Evolutionary conservation across 1,139 yeast species (phyloP), one percentile per base, ranked within the genome.

Genomic region (Hemisphaericaspora lyxosophila): DNA sequence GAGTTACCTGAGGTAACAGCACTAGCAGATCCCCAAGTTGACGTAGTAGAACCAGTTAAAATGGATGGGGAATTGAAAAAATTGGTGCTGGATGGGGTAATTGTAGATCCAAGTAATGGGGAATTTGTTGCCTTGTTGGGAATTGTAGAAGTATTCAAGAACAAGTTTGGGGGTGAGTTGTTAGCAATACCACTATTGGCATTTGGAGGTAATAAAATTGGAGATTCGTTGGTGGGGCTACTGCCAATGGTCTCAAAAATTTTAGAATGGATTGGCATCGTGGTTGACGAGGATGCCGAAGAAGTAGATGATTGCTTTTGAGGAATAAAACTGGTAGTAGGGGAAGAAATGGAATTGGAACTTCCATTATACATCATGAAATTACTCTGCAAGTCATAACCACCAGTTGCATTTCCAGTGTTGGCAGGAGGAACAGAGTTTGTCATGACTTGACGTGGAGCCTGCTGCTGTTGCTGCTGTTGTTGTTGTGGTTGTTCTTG

Each of bases 341-440:
- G 57, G 7, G 64, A 57, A 23, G 52, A 41, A 31, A 55, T 47
- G 5, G 64, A 54, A 22, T 51, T 49, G 5, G 48, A 43, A 36
- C 62, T 56, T 33, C 47, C 53, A 39, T 54, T 56, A 36, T 50
- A 49, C 44, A 48, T 26, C 43, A 52, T 36, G 35, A 52, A 57
- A 33, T 40, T 42, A 23, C 36, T 37, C 24, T 37, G 43, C 24
- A 44, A 38, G 30, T 47, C 49, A 36, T 34, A 4, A 5, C 36
- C 31, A 18, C 34, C 37, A 14, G 35, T 34, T 2, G 33, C 35
- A 27, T 34, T 34, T 26, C 36, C 34, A 17, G 20, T 18, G 5
- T 23, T 16, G 18, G 25, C 17, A 15, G 28, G 18, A n/a, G n/a
- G n/a, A n/a, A n/a, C n/a, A n/a, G n/a, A n/a, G n/a, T n/a, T n/a